These are phyloP conservation scores for Trichoderma koningii DNA, from an alignment of 2,329 filamentous ascomycete species.

Conservation along the genomic window DNA sequence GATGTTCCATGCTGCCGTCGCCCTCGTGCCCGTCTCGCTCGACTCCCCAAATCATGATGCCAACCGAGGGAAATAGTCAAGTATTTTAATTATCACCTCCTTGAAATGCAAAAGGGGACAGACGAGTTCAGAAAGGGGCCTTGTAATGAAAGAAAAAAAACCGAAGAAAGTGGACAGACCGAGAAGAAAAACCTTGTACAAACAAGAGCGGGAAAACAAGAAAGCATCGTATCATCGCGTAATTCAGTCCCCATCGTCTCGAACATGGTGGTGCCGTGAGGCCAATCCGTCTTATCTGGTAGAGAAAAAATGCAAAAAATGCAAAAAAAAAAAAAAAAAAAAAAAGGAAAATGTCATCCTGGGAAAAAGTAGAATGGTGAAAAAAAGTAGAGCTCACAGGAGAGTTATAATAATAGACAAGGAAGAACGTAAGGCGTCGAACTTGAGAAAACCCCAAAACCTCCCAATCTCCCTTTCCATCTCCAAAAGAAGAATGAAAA, in stretches of 20 bases:
- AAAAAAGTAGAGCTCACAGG: slow-evolving; percentile 10
- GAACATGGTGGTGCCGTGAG: slow-evolving; percentile 43
- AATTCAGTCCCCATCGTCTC: slow-evolving; percentile 27
- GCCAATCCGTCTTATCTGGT: slow-evolving; percentile 43
- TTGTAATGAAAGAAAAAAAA: background rate
- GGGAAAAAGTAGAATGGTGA: background rate
- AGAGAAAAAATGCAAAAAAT: slow-evolving; percentile 34
- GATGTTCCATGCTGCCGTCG: background rate
- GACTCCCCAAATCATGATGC: background rate
- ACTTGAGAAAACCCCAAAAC: too few relatives aligned
- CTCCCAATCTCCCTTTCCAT: too few relatives aligned
- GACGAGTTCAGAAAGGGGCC: too few relatives aligned
- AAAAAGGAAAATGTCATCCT: background rate
- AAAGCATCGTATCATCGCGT: slow-evolving; percentile 30
- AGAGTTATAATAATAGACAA: background rate
- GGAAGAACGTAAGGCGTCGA: background rate
- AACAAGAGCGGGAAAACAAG: slow-evolving; percentile 27
- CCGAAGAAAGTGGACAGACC: background rate
- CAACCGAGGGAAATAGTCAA: background rate
- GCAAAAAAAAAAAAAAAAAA: background rate
- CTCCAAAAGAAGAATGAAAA: too few relatives aligned
- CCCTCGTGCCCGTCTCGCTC: slow-evolving; percentile 5
- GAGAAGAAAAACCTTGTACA: background rate
- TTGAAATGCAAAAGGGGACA: too few relatives aligned
- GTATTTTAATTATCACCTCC: slow-evolving; percentile 2